Conservation (phyloP, 2,329 filamentous ascomycete species). For the Sclerotinia subarctica region DNA sequence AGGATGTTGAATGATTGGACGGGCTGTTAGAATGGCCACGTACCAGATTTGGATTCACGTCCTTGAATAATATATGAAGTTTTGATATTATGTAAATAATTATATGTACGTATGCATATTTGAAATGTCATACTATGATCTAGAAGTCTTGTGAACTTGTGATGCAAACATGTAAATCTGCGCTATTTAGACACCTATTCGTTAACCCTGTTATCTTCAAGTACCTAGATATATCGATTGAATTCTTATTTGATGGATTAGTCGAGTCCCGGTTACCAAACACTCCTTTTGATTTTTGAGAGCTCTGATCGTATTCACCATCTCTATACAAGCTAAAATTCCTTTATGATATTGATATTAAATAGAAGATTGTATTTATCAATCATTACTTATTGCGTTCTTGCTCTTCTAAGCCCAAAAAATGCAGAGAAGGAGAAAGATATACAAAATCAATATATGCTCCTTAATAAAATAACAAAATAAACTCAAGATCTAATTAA, state of each 20-base stretch:
- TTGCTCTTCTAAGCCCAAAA: background rate
- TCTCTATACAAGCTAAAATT: background rate
- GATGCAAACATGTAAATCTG: background rate
- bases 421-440: background rate
- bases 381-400: background rate
- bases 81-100: background rate
- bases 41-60: background rate
- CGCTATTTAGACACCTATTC: too few relatives aligned
- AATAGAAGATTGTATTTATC: background rate
- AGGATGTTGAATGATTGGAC: constrained; percentile 3
- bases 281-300: background rate
- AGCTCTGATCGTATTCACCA: too few relatives aligned
- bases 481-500: constrained; percentile 1
- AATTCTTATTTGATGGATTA: background rate
- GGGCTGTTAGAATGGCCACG: background rate
- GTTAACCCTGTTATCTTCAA: background rate
- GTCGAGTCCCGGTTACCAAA: background rate
- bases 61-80: constrained; percentile 7
- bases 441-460: background rate
- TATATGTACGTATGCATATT: background rate
- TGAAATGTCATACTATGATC: background rate
- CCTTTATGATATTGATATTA: background rate
- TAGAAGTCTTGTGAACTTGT: background rate
- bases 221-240: background rate
- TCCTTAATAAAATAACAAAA: constrained; percentile 15